Evolutionary conservation across 192 early-diverging fungal genomes (phyloP), one percentile per base, ranked within the genome.

Genomic region (Linnemannia elongata): DNA sequence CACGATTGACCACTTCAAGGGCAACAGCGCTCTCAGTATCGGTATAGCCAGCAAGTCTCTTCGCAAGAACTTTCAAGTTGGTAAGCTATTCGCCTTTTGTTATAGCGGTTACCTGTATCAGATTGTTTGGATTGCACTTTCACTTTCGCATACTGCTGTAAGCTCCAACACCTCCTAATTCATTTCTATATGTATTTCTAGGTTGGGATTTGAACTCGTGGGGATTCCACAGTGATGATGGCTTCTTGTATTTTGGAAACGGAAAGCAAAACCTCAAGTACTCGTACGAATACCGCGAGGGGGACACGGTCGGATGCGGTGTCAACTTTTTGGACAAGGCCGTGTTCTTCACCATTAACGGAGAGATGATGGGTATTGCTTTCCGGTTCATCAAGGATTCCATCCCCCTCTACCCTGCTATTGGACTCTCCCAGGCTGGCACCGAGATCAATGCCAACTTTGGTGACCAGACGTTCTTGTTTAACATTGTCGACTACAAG

Each of bases 381-480:
- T 87, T 87, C 76, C 55, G 72, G 20, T 87, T 87, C 39, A 39
- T 87, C 42, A 87, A 87, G 54, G 79, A 81, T 24, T 74, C 85
- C 18, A 87, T 81, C 35, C 85, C 80, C 7, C 76, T 87, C 3
- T 87, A 87, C 66, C 85, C 85, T 10, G 85, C 85, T 3, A 78
- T 87, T n/a, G 85, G 85, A 22, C 72, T 87, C 36, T 87, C 85
- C 22, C 79, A 87, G 22, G 75, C 85, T n/a, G 85, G 85, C 7
- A 87, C 85, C 0, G 85, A 78, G 69, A 81, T 87, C 72, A 87
- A 87, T 75, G 85, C 85, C 80, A 87, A 87, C 72, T 87, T 87
- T 81, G 85, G 85, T 4, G 85, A 87, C 42, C 85, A 87, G 57
- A 87, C 85, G 13, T 87, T 87, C 76, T 39, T 81, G 76, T 87